phyloP scores from a whole-genome alignment of 345 rosid species.

The Mangifera indica region DNA sequence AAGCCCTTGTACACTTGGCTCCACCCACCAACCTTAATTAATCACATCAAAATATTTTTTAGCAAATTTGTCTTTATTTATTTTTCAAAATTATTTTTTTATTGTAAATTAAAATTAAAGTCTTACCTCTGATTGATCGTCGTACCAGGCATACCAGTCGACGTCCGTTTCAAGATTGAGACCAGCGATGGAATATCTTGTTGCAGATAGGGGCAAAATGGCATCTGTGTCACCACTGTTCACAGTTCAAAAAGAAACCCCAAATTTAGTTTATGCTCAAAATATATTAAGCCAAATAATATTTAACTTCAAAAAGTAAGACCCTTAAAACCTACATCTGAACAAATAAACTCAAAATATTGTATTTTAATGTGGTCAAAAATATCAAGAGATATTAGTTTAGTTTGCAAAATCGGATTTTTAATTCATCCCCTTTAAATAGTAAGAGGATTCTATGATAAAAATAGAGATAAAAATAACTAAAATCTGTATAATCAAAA shows the following conservation, averaged over 20 bases:
- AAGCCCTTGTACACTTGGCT: conserved; percentile 51
- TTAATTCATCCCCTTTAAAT: too few relatives aligned
- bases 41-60: background rate
- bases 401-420: too few relatives aligned
- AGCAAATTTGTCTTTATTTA: too few relatives aligned
- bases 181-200: conserved; percentile 50
- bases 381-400: too few relatives aligned
- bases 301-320: background rate
- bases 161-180: conserved; percentile 32
- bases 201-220: conserved; percentile 56
- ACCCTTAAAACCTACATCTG: too few relatives aligned
- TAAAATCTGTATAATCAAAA: too few relatives aligned
- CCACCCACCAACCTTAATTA: conserved; percentile 62
- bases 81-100: too few relatives aligned
- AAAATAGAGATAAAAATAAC: too few relatives aligned
- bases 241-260: background rate
- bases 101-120: too few relatives aligned
- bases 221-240: conserved; percentile 68
- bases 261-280: background rate
- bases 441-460: too few relatives aligned
- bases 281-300: background rate
- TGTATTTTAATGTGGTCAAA: too few relatives aligned
- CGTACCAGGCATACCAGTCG: conserved; percentile 63
- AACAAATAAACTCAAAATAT: too few relatives aligned
- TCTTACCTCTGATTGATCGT: conserved; percentile 32